Evolutionary conservation across 1,139 yeast genomes (phyloP), one percentile per base, ranked within the genome.

Genomic region (Suhomyces yuchorum): DNA sequence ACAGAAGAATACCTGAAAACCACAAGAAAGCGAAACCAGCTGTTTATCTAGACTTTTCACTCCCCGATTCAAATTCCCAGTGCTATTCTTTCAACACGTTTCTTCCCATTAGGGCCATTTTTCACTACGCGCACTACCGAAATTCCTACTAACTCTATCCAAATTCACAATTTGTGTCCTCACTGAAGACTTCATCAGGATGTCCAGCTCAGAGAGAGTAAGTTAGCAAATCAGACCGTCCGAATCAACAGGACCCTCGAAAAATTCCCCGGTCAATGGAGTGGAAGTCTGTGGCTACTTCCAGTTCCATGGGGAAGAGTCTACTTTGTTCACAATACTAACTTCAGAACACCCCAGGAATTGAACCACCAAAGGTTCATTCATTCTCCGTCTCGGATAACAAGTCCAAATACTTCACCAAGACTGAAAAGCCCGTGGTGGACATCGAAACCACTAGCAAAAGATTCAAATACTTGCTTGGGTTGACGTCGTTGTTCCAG

Each of bases 401-500:
- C 49, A 47, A 40, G 32, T 33, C 39, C 33, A 46, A 65, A 43
- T 82, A 82, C 61, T 77, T 82, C 55, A 77, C 78, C 12, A 68
- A 69, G 28, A 70, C 78, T 11, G 77, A 71, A n/a, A 78, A 78
- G 54, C 73, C 72, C 41, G 63, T 62, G 40, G 74, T 82, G 54
- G 75, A 81, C 55, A 74, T 80, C 9, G 75, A 73, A 35, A 52
- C 54, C 22, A 82, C 87, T 0, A 77, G 81, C 8, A 79, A 80
- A 56, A 68, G 92, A 56, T 86, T 85, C 66, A 80, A 78, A 55
- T 83, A 86, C 60, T 70, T 87, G 39, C 65, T 87, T 37, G 85
- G 88, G 0, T 66, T 87, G 41, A 85, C 93, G 0, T 82, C 79
- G 33, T 69, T 87, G 42, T 87, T 87, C 63, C 78, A 82, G 43